Percentiles rank a stretch among this genome's conserved stretches.
Evolutionary conservation across 192 early-diverging fungal genomes (phyloP).

Genomic region (Diversispora epigaea): DNA sequence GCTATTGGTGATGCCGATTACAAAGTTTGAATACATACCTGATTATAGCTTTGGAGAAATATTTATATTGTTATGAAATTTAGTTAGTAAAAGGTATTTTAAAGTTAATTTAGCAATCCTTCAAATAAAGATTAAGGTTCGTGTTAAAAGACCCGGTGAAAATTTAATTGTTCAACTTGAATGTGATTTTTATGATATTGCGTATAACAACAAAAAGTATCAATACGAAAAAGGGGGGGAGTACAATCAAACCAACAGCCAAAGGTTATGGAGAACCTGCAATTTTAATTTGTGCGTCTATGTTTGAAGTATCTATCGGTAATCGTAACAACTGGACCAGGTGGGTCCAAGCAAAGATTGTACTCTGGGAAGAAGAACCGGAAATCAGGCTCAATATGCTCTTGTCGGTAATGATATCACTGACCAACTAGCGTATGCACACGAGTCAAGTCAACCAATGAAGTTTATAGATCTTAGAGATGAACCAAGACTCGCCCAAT

Average conservation of each 20-base stretch:
- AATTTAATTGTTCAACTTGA: background rate
- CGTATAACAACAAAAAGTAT: conserved; percentile 14
- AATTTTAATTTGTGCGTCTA: conserved; percentile 11
- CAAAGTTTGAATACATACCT: conserved; percentile 20
- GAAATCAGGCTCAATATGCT: conserved; percentile 5
- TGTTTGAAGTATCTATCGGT: conserved; percentile 21
- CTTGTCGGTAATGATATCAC: conserved; percentile 25
- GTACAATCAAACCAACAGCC: background rate
- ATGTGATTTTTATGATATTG: conserved; percentile 8
- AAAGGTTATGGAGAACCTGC: background rate
- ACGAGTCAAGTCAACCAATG: too few species aligned
- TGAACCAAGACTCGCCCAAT: too few species aligned
- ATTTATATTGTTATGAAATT: background rate
- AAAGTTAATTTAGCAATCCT: conserved; percentile 16
- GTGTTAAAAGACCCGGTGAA: conserved; percentile 12
- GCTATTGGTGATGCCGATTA: background rate
- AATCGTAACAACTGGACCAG: conserved; percentile 9
- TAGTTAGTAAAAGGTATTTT: too few species aligned
- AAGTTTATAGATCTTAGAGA: too few species aligned
- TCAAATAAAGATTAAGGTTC: conserved; percentile 27
- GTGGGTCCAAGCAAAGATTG: conserved; percentile 12
- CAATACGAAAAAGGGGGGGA: background rate
- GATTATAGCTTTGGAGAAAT: background rate
- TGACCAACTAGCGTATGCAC: conserved; percentile 9
- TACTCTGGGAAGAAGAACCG: conserved; percentile 1